Conservation (phyloP, 192 early-diverging fungal species). For the Entrophospora sp. region DNA sequence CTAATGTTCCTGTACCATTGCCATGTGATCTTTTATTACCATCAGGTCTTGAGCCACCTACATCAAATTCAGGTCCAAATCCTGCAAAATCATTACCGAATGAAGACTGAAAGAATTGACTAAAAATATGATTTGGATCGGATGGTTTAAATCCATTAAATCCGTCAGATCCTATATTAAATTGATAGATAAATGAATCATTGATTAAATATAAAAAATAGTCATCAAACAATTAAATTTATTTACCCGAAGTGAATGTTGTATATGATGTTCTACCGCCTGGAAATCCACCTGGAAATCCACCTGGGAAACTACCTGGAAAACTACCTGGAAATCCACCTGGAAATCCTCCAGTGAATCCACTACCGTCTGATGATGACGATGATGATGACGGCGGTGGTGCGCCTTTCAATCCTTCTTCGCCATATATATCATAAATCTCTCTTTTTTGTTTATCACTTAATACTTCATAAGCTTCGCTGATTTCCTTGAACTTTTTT, state of each 20-base stretch:
- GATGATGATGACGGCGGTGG: slow-evolving; percentile 6
- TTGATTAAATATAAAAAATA: too few species aligned
- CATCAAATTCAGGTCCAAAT: not conserved
- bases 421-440: slow-evolving; percentile 93
- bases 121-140: slow-evolving; percentile 87
- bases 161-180: slow-evolving; percentile 22
- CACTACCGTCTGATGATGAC: slow-evolving; percentile 49
- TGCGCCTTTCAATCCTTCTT: slow-evolving; percentile 83
- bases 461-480: slow-evolving; percentile 94
- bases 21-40: slow-evolving; percentile 20
- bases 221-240: too few species aligned
- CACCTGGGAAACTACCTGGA: slow-evolving; percentile 28
- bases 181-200: too few species aligned
- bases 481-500: slow-evolving; percentile 92
- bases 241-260: slow-evolving; percentile 55
- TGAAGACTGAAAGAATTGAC: slow-evolving; percentile 67
- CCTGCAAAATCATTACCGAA: slow-evolving; percentile 34
- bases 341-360: slow-evolving; percentile 44
- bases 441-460: slow-evolving; percentile 89
- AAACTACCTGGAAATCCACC: slow-evolving; percentile 47
- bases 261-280: slow-evolving; percentile 58
- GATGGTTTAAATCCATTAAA: slow-evolving; percentile 59
- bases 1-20: slow-evolving; percentile 24
- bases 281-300: slow-evolving; percentile 46
- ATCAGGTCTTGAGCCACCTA: slow-evolving; percentile 8